Conservation (phyloP, 2,329 filamentous ascomycete genomes). For the Fonsecaea erecta region DNA sequence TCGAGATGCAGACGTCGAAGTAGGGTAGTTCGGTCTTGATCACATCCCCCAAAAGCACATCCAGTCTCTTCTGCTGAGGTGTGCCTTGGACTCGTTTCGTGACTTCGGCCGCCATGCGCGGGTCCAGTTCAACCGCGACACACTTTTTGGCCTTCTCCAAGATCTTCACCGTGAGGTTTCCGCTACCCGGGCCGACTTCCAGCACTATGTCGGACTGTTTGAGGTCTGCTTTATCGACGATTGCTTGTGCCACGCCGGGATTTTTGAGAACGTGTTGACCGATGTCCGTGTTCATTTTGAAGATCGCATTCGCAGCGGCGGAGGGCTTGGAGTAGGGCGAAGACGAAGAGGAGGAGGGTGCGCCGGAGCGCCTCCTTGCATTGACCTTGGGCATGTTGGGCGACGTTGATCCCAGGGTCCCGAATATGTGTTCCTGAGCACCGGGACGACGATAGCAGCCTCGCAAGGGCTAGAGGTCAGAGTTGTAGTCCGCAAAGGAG, state of each 20-base stretch:
- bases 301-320: slow-evolving; percentile 74
- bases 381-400: slow-evolving; percentile 59
- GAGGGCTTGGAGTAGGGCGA: slow-evolving; percentile 48
- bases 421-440: not conserved
- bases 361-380: slow-evolving; percentile 58
- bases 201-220: slow-evolving; percentile 90
- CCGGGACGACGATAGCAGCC: not conserved
- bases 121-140: slow-evolving; percentile 89
- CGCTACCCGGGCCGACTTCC: slow-evolving; percentile 88
- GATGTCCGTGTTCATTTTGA: slow-evolving; percentile 94
- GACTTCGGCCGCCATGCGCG: slow-evolving; percentile 93
- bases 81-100: slow-evolving; percentile 92
- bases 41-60: slow-evolving; percentile 87
- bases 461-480: not conserved
- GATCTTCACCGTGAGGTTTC: slow-evolving; percentile 87
- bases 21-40: slow-evolving; percentile 82
- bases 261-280: slow-evolving; percentile 94
- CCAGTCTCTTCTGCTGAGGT: slow-evolving; percentile 79
- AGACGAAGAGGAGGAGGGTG: slow-evolving; percentile 38
- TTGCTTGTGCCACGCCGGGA: slow-evolving; percentile 78
- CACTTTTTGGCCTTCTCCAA: slow-evolving; percentile 82
- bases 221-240: slow-evolving; percentile 83
- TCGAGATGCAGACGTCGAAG: slow-evolving; percentile 83
- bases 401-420: not conserved
- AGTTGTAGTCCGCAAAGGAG: not conserved